phyloP scores from a whole-genome alignment of 345 rosid genomes.

The Acer negundo region DNA sequence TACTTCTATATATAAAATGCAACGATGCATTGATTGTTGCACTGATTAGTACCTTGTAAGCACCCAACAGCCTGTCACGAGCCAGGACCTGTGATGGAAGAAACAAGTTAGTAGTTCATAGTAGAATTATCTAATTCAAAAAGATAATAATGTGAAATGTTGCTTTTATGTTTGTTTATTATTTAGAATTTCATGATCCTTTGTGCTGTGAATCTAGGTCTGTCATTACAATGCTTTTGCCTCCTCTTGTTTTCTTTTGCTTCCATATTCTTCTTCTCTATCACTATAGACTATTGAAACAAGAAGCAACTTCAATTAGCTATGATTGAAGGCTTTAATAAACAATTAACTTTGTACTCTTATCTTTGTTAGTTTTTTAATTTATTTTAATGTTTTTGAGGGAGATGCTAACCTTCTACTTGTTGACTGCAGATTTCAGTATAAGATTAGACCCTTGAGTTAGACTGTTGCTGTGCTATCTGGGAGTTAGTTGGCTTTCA shows the following conservation, averaged over 20 bases:
- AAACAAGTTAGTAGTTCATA: constrained; percentile 11
- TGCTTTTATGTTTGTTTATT: not conserved
- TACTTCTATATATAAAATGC: not conserved
- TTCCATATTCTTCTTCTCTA: not conserved
- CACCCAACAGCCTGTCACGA: constrained; percentile 88
- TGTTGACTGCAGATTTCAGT: constrained; percentile 8
- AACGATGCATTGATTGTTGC: not conserved
- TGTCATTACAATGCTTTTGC: not conserved
- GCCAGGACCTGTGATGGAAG: constrained; percentile 70
- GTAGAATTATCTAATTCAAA: not conserved
- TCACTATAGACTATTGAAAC: not conserved
- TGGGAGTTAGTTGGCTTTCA: constrained; percentile 16
- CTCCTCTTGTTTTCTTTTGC: not conserved
- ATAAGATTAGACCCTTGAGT: constrained; percentile 1
- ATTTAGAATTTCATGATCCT: not conserved
- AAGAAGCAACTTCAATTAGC: not conserved
- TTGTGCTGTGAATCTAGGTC: not conserved
- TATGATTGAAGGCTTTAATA: not conserved
- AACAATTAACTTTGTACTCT: not conserved
- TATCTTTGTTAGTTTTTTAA: not conserved
- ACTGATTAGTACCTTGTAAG: constrained; percentile 71
- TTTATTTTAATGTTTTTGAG: not conserved
- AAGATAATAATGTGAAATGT: not conserved
- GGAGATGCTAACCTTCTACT: not conserved
- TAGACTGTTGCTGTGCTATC: not conserved